These are phyloP conservation scores for Tulasnella sp. DNA, from an alignment of 768 basidiomycete species.

Conservation along the genomic window DNA sequence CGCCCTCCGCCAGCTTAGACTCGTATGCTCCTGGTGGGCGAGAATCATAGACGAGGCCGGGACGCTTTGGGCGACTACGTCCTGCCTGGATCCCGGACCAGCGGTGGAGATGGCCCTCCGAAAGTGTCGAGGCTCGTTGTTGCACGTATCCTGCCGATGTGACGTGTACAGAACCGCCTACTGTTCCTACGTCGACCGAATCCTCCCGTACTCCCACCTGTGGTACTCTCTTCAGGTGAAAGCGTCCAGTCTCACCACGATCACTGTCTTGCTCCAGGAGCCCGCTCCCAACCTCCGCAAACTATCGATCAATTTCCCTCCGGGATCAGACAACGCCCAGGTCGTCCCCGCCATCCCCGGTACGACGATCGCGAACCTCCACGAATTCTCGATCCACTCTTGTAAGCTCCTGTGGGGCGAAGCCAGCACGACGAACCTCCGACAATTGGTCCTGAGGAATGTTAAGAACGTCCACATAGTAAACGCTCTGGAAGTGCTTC, in stretches of 20 bases:
- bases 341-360: neutral
- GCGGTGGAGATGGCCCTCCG: too few species aligned
- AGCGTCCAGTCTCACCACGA: neutral
- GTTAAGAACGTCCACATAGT: neutral
- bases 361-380: neutral
- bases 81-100: too few species aligned
- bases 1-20: too few species aligned
- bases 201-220: neutral
- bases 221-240: neutral
- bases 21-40: too few species aligned
- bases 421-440: neutral
- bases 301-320: neutral
- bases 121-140: too few species aligned
- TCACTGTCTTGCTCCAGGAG: neutral
- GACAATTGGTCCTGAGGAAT: neutral
- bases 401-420: neutral
- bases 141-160: too few species aligned
- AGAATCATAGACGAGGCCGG: too few species aligned
- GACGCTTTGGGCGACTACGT: too few species aligned
- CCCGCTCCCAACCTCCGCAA: neutral
- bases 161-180: neutral
- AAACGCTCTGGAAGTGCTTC: neutral
- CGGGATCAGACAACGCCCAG: neutral
- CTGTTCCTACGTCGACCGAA: neutral
- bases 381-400: neutral